Conservation (phyloP, 2,329 filamentous ascomycete genomes). For the Didymella pomorum region DNA sequence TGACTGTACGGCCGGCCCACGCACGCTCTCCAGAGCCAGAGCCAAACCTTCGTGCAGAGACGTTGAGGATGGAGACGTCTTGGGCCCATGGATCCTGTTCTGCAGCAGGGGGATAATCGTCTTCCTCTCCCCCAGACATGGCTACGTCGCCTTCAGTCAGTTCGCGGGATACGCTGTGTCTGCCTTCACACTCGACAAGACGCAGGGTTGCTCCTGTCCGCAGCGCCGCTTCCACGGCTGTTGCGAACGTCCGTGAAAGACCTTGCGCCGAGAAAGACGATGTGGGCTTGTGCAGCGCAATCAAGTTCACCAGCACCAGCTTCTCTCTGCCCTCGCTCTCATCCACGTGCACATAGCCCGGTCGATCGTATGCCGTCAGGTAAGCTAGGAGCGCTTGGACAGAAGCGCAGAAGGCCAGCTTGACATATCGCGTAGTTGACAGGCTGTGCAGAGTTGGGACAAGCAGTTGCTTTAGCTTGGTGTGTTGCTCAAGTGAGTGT, state of each 20-base stretch:
- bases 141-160: constrained; percentile 57
- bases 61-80: constrained; percentile 57
- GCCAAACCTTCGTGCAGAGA: constrained; percentile 53
- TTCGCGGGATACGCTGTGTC: constrained; percentile 53
- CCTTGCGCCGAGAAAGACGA: constrained; percentile 81
- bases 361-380: constrained; percentile 61
- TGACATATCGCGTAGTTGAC: constrained; percentile 72
- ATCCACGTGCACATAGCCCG: constrained; percentile 17
- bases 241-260: constrained; percentile 68
- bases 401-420: constrained; percentile 75
- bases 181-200: constrained; percentile 52
- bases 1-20: constrained; percentile 60
- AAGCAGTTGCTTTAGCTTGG: constrained; percentile 55
- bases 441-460: constrained; percentile 73
- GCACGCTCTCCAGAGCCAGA: constrained; percentile 47
- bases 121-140: constrained; percentile 33
- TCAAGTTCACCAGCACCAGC: constrained; percentile 71
- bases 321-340: constrained; percentile 23
- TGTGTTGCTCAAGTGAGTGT: constrained; percentile 53
- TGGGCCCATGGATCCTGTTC: constrained; percentile 54
- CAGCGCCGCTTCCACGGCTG: constrained; percentile 67
- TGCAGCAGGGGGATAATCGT: constrained; percentile 1
- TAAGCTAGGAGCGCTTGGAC: constrained; percentile 80
- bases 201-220: constrained; percentile 47
- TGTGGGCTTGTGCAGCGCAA: constrained; percentile 71